Base-by-base conservation (phyloP, 2,329 filamentous ascomycete genomes). In the Ophiostoma triangulosporum region DNA sequence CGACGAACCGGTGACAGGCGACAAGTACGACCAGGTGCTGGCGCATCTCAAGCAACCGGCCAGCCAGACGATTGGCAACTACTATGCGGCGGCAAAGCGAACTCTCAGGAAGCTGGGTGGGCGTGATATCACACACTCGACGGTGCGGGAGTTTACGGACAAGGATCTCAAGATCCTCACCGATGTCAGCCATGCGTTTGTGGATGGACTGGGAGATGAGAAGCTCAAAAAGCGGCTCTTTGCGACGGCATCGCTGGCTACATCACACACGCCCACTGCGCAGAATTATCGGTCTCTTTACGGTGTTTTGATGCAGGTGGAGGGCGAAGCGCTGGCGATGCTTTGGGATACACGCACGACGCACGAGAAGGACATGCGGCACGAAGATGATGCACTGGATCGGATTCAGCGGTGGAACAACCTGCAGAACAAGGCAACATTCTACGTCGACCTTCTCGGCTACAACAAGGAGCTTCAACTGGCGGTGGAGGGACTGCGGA, bases 391-490 rank as follows among this genome's bases (percentile, higher is more conserved):
- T 6, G 66, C 65, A 7, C 62, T 68, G 24, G 64, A 61, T 27
- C 56, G 64, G 1, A 60, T 81, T 14, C 62, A 64, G 20, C 56
- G 62, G 1, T 83, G 79, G 79, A 66, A 65, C 26, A 60, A 67
- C 2, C 57, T 75, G 11, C 73, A 72, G 56, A 64, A 64, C 48
- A 69, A 59, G 27, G 59, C 64, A 8, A 58, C 63, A 9, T 75
- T 70, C 51, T 70, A 70, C 3, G 58, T 64, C 1, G 75, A 80
- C 50, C 72, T 74, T 3, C 58, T 77, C 2, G 59, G 62, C 1
- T 79, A 75, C 60, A 74, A 73, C 55, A 78, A 74, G 59, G 73
- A 78, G 52, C 65, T 83, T 12, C 72, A 76, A 51, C 24, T 69
- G 6, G 66, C 66, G 1, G 63, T 60, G 0, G 59, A 73, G 0